Evolutionary conservation across 1,139 yeast species (phyloP).

Genomic region (Yamadazyma dendronema): DNA sequence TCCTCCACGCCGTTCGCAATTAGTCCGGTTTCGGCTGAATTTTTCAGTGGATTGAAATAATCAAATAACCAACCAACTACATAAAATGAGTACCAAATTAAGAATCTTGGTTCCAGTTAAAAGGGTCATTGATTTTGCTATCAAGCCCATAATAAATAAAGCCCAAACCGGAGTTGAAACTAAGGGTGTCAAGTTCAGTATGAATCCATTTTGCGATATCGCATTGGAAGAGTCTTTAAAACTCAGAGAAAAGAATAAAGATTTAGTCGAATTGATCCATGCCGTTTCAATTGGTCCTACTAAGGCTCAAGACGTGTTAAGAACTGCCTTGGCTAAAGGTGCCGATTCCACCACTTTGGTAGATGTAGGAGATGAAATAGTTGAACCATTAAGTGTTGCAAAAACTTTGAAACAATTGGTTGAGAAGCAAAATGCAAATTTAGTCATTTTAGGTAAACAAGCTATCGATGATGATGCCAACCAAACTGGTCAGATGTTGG

Average conservation of each 20-base stretch:
- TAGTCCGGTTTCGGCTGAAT: conserved; percentile 10
- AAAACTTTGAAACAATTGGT: conserved; percentile 76
- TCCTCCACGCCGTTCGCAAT: conserved; percentile 1
- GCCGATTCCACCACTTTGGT: conserved; percentile 82
- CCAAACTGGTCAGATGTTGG: conserved; percentile 97
- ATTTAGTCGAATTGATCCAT: conserved; percentile 76
- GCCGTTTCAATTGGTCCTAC: conserved; percentile 91
- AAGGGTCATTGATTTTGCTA: conserved; percentile 90
- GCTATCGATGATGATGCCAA: conserved; percentile 94
- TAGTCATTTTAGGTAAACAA: conserved; percentile 90
- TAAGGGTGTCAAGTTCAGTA: conserved; percentile 87
- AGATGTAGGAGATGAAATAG: conserved; percentile 68
- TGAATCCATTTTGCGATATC: conserved; percentile 96
- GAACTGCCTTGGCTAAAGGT: conserved; percentile 93
- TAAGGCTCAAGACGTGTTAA: conserved; percentile 82
- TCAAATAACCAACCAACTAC: conserved; percentile 1
- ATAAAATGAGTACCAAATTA: conserved; percentile 48
- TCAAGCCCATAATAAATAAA: conserved; percentile 90
- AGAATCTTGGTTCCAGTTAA: conserved; percentile 91
- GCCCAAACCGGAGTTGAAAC: conserved; percentile 84
- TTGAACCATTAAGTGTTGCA: conserved; percentile 91
- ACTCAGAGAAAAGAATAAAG: conserved; percentile 67
- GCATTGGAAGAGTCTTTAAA: conserved; percentile 91
- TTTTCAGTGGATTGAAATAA: conserved; percentile 1
- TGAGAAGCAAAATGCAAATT: conserved; percentile 66